phyloP scores from a whole-genome alignment of 2,329 filamentous ascomycete species.

The Emydomyces testavorans region DNA sequence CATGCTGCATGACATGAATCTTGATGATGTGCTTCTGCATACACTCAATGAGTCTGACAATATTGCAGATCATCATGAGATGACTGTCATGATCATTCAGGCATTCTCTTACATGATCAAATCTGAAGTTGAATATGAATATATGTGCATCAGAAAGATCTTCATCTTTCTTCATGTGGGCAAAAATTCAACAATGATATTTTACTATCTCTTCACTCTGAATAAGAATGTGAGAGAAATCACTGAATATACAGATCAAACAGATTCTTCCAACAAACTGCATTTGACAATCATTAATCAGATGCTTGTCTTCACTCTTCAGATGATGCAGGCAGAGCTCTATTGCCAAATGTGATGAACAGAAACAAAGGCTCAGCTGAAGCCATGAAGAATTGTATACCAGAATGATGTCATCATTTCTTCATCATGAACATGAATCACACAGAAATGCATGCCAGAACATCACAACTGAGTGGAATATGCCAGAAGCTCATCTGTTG shows the following conservation, averaged over 20 bases:
- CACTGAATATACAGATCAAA: slow-evolving; percentile 17
- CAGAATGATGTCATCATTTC: slow-evolving; percentile 13
- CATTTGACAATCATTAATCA: slow-evolving; percentile 27
- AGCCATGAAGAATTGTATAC: slow-evolving; percentile 20
- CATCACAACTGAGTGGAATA: background rate
- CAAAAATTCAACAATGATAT: slow-evolving; percentile 22
- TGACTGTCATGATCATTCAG: slow-evolving; percentile 38
- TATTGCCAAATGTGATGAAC: slow-evolving; percentile 17
- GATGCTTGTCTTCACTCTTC: slow-evolving; percentile 24
- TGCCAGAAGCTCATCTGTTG: slow-evolving; percentile 8
- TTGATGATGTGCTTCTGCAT: slow-evolving; percentile 32
- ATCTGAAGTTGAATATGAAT: slow-evolving; percentile 35
- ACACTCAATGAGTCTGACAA: slow-evolving; percentile 25
- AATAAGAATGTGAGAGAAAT: slow-evolving; percentile 22
- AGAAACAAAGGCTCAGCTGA: slow-evolving; percentile 14
- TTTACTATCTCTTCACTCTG: slow-evolving; percentile 27
- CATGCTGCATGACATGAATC: slow-evolving; percentile 35
- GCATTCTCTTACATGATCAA: slow-evolving; percentile 43
- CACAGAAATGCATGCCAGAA: slow-evolving; percentile 12
- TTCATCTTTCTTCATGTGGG: slow-evolving; percentile 35
- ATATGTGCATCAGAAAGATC: slow-evolving; percentile 35
- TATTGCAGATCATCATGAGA: slow-evolving; percentile 30
- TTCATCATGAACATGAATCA: background rate
- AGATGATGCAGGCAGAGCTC: slow-evolving; percentile 18
- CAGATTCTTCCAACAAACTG: slow-evolving; percentile 17